phyloP scores from a whole-genome alignment of 192 early-diverging fungal genomes.

The Linnemannia hyalina region DNA sequence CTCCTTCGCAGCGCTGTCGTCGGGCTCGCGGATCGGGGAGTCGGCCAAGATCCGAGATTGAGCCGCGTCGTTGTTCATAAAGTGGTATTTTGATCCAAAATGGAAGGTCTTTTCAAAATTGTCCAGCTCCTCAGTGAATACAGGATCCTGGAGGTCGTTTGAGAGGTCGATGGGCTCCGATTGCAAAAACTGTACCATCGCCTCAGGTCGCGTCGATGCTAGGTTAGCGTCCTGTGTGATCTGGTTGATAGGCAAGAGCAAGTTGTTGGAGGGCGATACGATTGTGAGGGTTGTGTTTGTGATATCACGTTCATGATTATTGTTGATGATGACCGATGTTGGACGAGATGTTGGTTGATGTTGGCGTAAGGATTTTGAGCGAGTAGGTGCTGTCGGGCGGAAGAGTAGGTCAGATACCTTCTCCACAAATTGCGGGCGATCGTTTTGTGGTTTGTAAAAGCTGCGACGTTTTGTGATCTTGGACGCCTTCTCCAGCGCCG shows the following conservation, averaged over 20 bases:
- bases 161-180: slow-evolving; percentile 65
- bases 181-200: slow-evolving; percentile 50
- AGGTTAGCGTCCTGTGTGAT: slow-evolving; percentile 47
- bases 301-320: slow-evolving; percentile 21
- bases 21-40: neutral
- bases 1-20: neutral
- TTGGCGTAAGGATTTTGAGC: slow-evolving; percentile 48
- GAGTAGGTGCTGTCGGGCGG: slow-evolving; percentile 42
- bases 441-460: slow-evolving; percentile 40
- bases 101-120: slow-evolving; percentile 65
- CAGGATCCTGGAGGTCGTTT: slow-evolving; percentile 47
- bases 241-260: slow-evolving; percentile 20
- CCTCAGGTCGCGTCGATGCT: slow-evolving; percentile 42
- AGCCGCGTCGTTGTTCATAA: slow-evolving; percentile 42
- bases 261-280: neutral
- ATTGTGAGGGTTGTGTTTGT: slow-evolving; percentile 14
- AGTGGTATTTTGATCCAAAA: slow-evolving; percentile 64
- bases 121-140: slow-evolving; percentile 64
- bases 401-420: slow-evolving; percentile 51
- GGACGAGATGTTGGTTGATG: slow-evolving; percentile 23
- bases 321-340: slow-evolving; percentile 24
- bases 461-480: slow-evolving; percentile 48
- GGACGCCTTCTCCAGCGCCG: slow-evolving; percentile 45
- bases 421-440: slow-evolving; percentile 44
- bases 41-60: slow-evolving; percentile 17